Evolutionary conservation across 306 rosid species (phyloP), one percentile per base, ranked within the genome.

Genomic region (Cicer cuneatum): DNA sequence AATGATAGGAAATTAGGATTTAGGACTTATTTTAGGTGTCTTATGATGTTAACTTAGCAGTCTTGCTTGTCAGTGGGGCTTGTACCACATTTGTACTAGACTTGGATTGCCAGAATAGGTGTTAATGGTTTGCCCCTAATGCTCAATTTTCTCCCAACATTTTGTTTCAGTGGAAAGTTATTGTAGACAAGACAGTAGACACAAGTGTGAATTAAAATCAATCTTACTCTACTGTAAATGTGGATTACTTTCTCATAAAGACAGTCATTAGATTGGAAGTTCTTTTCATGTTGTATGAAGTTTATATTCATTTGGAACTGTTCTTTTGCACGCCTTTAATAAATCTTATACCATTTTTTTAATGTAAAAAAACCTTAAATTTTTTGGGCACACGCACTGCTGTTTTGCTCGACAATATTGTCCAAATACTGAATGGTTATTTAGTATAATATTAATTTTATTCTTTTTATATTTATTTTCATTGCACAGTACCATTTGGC

Each of bases 381-480:
- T 38, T 14, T 70, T 7, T 47, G 72, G 46, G 18, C 12, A 6
- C 52, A 53, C 12, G 3, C 52, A 19, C 56, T 38, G 15, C 45
- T 58, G 51, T 35, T 56, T 69, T 14, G 63, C 43, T 62, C 13
- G n/a, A 60, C 43, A 71, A 43, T 35, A 9, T 63, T 72, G 35
- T 78, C 42, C 56, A 64, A 45, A 53, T n/a, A 38, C 47, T 13
- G 18, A 68, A 43, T 63, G 45, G 48, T 61, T 52, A 61, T 49
- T 8, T 41, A 51, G 43, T 68, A 61, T 61, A 24, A 21, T 24
- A 21, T 48, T 48, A 39, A 51, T 54, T 78, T 15, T 12, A 19
- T 56, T 67, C 63, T 38, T 66, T 57, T 56, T 35, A 43, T 65
- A 56, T 65, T 78, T 52, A 78, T 61, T 48, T 49, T 29, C 5